Evolutionary conservation across 106 monocot genomes (phyloP).

Genomic region (Apostasia ramifera): DNA sequence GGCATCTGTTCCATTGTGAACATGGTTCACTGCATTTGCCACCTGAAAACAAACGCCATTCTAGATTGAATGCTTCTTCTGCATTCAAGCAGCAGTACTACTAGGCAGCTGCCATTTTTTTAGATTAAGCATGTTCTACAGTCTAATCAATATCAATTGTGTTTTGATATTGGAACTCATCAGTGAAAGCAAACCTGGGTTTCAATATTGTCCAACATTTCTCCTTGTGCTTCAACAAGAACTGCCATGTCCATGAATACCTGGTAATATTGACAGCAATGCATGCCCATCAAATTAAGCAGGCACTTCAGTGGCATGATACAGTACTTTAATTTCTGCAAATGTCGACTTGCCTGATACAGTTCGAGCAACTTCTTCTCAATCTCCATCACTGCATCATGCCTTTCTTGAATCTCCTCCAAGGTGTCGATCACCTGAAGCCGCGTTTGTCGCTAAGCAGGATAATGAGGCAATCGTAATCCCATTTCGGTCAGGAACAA

Average conservation of each 20-base stretch:
- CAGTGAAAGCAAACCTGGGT: conserved; percentile 18
- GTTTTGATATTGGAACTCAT: not conserved
- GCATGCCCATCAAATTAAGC: not conserved
- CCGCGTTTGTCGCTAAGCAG: not conserved
- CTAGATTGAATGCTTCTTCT: not conserved
- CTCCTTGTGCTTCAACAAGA: conserved; percentile 49
- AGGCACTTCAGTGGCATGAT: not conserved
- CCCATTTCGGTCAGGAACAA: too few species aligned
- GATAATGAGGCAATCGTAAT: too few species aligned
- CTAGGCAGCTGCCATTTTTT: too few species aligned
- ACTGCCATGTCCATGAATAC: conserved; percentile 53
- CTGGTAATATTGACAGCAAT: conserved; percentile 9
- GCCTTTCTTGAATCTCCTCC: conserved; percentile 56
- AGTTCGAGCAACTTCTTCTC: conserved; percentile 46
- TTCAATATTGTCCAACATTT: conserved; percentile 46
- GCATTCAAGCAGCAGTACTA: too few species aligned
- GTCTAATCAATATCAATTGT: not conserved
- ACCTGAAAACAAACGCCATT: conserved; percentile 22
- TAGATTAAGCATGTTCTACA: not conserved
- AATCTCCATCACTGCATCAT: conserved; percentile 49
- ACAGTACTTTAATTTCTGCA: not conserved
- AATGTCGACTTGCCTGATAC: conserved; percentile 26
- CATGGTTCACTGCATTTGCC: conserved; percentile 43
- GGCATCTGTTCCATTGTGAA: conserved; percentile 36
- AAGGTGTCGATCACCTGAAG: conserved; percentile 32